Evolutionary conservation across 345 rosid species (phyloP), one percentile per base, ranked within the genome.

Genomic region (Murraya paniculata): DNA sequence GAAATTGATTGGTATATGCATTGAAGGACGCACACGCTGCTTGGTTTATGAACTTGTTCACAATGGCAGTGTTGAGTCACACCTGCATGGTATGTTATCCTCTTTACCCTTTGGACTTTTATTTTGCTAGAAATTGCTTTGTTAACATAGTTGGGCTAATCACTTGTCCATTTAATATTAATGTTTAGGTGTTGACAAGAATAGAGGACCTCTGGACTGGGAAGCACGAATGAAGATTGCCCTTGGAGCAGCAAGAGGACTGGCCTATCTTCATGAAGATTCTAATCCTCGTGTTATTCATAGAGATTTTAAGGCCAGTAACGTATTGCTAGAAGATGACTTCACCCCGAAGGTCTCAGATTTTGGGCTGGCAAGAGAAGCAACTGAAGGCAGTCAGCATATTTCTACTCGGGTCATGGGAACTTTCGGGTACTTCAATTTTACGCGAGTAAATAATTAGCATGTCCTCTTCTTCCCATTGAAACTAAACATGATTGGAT

Each of bases 191-290:
- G 76, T 77, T 84, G 91, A 92, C 84, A 85, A 90, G 84, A 64
- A 82, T 65, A 84, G 88, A 72, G 93, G 92, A 69, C 93, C 89
- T 38, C 98, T 97, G 86, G 98, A 93, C 81, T 97, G 99, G 99
- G 99, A 94, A 81, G 89, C 92, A 10, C 90, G 99, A 80, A 78
- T 97, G 89, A 97, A 97, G 84, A 90, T 97, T 80, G 98, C 99
- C 81, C 95, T 97, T 41, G 99, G 99, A 85, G 97, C 99, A 69
- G 99, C 99, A 2, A 90, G 99, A 86, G 98, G 97, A 67, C 83
- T 96, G 86, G 98, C 99, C 73, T 96, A 96, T 88, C 98, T 96
- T 81, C 99, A 96, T 78, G 99, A 96, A 87, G 99, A 96, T 86
- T 96, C 99, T 61, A 96, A 92, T 64, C 99, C 99, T 65, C 97